Conservation (phyloP, 495 filamentous ascomycete genomes). For the Penicillium coprophilum region DNA sequence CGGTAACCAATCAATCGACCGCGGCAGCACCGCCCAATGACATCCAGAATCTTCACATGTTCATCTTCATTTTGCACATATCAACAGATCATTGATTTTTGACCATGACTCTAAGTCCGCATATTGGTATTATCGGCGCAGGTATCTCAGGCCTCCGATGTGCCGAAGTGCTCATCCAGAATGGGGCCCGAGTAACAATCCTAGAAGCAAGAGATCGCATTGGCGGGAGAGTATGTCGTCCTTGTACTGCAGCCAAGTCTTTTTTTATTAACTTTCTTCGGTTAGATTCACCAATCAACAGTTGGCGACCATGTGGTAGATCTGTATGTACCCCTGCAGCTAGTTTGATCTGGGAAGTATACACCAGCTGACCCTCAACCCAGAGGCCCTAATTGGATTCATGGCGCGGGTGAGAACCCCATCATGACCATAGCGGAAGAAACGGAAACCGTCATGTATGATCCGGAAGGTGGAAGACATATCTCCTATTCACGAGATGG, state of each 20-base stretch:
- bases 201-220: slow-evolving; percentile 81
- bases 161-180: slow-evolving; percentile 74
- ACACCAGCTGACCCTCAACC: background rate
- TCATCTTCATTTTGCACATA: background rate
- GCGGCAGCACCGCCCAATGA: slow-evolving; percentile 9
- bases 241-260: background rate
- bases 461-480: slow-evolving; percentile 51
- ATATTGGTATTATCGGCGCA: slow-evolving; percentile 78
- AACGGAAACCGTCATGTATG: slow-evolving; percentile 60
- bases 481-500: slow-evolving; percentile 66
- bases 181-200: slow-evolving; percentile 79
- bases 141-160: slow-evolving; percentile 86
- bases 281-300: slow-evolving; percentile 41
- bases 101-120: slow-evolving; percentile 41
- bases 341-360: background rate
- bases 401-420: slow-evolving; percentile 82
- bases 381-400: slow-evolving; percentile 94
- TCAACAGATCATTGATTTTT: no score
- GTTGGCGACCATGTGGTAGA: slow-evolving; percentile 47
- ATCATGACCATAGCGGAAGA: slow-evolving; percentile 73
- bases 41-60: slow-evolving; percentile 18
- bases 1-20: slow-evolving; percentile 23
- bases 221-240: slow-evolving; percentile 69
- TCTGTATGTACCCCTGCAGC: slow-evolving; percentile 30
- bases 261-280: background rate